Evolutionary conservation across 2,329 filamentous ascomycete species (phyloP).

Genomic region (Arthrobotrys megalospora): DNA sequence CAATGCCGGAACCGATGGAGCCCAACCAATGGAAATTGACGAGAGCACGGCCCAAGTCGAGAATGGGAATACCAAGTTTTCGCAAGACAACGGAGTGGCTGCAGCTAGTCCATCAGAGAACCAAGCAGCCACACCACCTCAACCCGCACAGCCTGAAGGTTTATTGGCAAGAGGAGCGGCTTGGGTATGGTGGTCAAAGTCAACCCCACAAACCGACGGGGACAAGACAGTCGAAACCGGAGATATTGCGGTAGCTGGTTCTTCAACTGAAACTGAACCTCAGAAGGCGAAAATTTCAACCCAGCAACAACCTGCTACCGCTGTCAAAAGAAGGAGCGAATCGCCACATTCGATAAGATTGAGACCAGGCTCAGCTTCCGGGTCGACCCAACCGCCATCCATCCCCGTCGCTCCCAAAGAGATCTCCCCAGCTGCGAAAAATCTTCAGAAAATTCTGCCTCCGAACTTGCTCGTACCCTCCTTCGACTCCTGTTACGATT

Average conservation of each 20-base stretch:
- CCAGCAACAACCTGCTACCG: neutral
- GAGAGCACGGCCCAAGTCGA: neutral
- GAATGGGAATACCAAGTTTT: conserved; percentile 20
- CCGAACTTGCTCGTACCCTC: conserved; percentile 71
- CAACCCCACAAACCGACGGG: conserved; percentile 30
- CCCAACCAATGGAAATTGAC: neutral
- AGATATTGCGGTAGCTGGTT: conserved; percentile 47
- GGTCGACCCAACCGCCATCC: conserved; percentile 63
- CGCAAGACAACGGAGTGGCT: neutral
- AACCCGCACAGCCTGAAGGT: conserved; percentile 33
- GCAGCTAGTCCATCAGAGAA: neutral
- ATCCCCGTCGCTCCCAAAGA: conserved; percentile 66
- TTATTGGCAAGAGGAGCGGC: conserved; percentile 54
- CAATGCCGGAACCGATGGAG: neutral
- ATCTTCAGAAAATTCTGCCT: conserved; percentile 65
- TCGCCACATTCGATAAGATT: conserved; percentile 25
- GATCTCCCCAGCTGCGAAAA: conserved; percentile 63
- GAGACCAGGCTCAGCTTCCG: conserved; percentile 16
- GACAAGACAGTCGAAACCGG: conserved; percentile 29
- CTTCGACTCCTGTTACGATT: conserved; percentile 69
- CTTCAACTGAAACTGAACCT: conserved; percentile 45
- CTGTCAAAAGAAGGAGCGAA: conserved; percentile 30
- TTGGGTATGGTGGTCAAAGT: conserved; percentile 57
- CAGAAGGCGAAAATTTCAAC: conserved; percentile 45
- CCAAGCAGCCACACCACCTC: neutral